Evolutionary conservation across 306 rosid genomes (phyloP), one percentile per base, ranked within the genome.

Genomic region (Ormosia semicastrata): DNA sequence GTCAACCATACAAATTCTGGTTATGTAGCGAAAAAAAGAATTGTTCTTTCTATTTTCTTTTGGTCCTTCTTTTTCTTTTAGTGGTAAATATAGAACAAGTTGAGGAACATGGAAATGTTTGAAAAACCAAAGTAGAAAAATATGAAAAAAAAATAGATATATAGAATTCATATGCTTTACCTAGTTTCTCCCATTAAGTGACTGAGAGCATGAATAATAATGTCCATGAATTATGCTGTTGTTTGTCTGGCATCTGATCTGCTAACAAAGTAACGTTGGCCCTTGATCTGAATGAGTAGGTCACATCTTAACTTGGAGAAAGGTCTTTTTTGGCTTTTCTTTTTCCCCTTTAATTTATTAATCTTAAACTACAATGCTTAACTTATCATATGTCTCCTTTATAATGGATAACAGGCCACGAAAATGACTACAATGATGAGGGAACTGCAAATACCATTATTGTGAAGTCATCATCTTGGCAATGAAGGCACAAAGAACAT

Each of bases 381-480:
- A n/a, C n/a, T n/a, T n/a, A n/a, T n/a, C n/a, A n/a, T n/a, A n/a
- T n/a, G n/a, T n/a, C n/a, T n/a, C n/a, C n/a, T n/a, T n/a, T n/a
- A 32, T 71, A 66, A 36, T 50, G 80, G 80, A 71, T 90, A 47
- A 34, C 80, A 92, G 98, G 97, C 98, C 62, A 85, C 97, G 4
- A 97, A 97, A 85, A 94, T 94, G 98, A 47, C 83, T 82, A 84
- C 94, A 44, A 92, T 94, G 98, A 86, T 94, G 97, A 93, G 77
- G 82, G 91, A 94, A 83, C 93, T 94, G 17, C 85, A 77, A 6
- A 78, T 94, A 77, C 95, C 94, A 8, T 80, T 89, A 85, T 0
- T 74, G 79, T 97, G 97, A 91, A 93, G 97, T 76, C 97, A 92
- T 86, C 98, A 94, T 87, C 98, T 94, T 75, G 98, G 98, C 46